A percentile compares a stretch with the other conserved stretches of the same genome.
Conservation (phyloP, 306 rosid genomes). For the Neltuma alba region DNA sequence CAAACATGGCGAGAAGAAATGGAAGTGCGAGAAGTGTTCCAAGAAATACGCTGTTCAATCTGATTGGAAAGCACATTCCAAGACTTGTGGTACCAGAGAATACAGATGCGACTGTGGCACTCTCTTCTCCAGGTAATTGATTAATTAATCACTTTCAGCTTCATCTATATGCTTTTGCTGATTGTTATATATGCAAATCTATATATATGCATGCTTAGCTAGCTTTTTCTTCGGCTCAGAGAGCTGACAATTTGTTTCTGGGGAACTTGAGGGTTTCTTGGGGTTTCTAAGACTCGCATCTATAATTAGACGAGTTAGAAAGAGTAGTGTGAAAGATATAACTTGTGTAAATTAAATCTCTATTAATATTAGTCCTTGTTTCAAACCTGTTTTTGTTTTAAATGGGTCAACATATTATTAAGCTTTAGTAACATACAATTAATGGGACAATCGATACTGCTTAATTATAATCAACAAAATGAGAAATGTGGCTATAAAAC, state of each 20-base stretch:
- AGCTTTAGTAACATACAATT: background rate
- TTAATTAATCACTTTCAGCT: background rate
- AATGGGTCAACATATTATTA: background rate
- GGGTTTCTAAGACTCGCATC: constrained; percentile 5
- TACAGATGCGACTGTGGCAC: constrained; percentile 97
- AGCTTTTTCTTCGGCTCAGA: too few relatives aligned
- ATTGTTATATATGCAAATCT: background rate
- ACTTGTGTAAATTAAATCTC: background rate
- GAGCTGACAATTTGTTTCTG: background rate
- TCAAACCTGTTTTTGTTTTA: background rate
- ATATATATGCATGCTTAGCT: too few relatives aligned
- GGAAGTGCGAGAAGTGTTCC: constrained; percentile 95
- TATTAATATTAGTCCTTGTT: background rate
- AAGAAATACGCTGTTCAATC: constrained; percentile 95
- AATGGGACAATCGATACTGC: background rate
- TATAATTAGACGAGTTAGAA: constrained; percentile 12
- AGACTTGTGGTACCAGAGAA: constrained; percentile 93
- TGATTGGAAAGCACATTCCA: constrained; percentile 97
- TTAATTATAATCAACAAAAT: background rate
- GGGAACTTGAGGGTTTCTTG: background rate
- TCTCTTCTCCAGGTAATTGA: constrained; percentile 83
- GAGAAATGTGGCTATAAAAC: background rate
- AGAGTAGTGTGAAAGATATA: background rate
- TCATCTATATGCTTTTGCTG: background rate
- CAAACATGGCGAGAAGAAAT: constrained; percentile 96